phyloP scores from a whole-genome alignment of 768 basidiomycete genomes.

The Flagelloscypha sp. region DNA sequence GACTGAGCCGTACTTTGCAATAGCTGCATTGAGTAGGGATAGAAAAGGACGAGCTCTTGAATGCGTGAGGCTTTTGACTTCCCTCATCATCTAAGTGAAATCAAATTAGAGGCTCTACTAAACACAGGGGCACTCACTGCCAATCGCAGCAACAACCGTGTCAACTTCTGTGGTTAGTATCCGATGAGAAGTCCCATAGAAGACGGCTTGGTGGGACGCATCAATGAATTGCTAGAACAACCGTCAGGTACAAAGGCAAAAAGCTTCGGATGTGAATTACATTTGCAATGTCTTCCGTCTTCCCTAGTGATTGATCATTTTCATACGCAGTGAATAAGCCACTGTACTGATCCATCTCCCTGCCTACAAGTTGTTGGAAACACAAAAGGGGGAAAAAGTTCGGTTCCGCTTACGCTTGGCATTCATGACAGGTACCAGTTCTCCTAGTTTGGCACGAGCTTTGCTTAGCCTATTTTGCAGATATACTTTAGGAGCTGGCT shows the following conservation, averaged over 20 bases:
- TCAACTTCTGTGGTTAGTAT: conserved; percentile 60
- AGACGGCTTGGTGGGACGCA: conserved; percentile 47
- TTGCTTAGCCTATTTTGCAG: conserved; percentile 70
- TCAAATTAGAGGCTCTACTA: background rate
- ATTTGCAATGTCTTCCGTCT: conserved; percentile 49
- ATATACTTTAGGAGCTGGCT: conserved; percentile 64
- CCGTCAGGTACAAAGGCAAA: too few relatives aligned
- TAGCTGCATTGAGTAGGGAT: conserved; percentile 78
- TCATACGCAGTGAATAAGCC: conserved; percentile 39
- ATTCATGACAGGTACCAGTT: conserved; percentile 49
- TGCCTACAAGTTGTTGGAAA: conserved; percentile 28
- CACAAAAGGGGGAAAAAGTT: conserved; percentile 3
- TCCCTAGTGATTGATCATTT: conserved; percentile 42
- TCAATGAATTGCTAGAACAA: conserved; percentile 58
- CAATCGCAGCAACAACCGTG: conserved; percentile 49
- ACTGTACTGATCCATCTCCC: conserved; percentile 44
- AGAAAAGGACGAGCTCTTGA: conserved; percentile 81
- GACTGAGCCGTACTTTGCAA: conserved; percentile 51
- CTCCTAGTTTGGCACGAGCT: conserved; percentile 53
- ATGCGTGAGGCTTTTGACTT: conserved; percentile 59
- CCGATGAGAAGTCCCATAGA: conserved; percentile 46
- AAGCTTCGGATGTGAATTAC: too few relatives aligned
- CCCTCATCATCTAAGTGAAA: conserved; percentile 62
- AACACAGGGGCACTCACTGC: conserved; percentile 34
- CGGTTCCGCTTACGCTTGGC: conserved; percentile 47